Evolutionary conservation across 2,329 filamentous ascomycete genomes (phyloP).

Genomic region (Beauveria brongniartii): DNA sequence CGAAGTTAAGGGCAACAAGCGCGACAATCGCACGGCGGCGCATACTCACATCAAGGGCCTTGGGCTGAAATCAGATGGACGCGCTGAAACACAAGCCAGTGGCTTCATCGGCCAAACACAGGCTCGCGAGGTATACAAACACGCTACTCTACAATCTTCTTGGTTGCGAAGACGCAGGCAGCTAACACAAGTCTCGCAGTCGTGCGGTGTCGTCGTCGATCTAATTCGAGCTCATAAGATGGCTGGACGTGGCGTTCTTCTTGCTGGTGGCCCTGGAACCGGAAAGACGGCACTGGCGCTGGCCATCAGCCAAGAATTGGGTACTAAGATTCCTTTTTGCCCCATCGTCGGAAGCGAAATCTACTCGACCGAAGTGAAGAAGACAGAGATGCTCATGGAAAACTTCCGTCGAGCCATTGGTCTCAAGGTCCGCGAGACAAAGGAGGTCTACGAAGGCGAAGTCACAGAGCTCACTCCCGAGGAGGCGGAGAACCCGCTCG

Average conservation of each 20-base stretch:
- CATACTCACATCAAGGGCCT: constrained; percentile 98
- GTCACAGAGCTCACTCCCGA: constrained; percentile 96
- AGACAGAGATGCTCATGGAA: constrained; percentile 98
- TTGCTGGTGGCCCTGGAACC: constrained; percentile 90
- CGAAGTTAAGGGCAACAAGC: constrained; percentile 88
- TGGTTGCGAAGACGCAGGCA: background rate
- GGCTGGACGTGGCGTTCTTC: constrained; percentile 85
- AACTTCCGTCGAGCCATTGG: constrained; percentile 97
- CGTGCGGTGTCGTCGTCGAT: constrained; percentile 92
- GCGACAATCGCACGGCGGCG: constrained; percentile 91
- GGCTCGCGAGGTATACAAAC: constrained; percentile 68
- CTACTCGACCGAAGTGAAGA: constrained; percentile 97
- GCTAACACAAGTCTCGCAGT: constrained; percentile 39
- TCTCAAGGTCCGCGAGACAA: constrained; percentile 93
- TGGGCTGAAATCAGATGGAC: constrained; percentile 77
- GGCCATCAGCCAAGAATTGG: constrained; percentile 92
- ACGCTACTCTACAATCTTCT: background rate
- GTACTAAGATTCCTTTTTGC: constrained; percentile 97
- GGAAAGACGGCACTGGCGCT: constrained; percentile 95
- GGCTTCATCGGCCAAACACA: constrained; percentile 86
- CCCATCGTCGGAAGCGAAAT: constrained; percentile 97
- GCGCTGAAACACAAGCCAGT: constrained; percentile 66
- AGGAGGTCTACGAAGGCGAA: constrained; percentile 98
- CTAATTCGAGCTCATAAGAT: constrained; percentile 95
- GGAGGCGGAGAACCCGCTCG: constrained; percentile 94